Percentiles rank a stretch among this genome's conserved stretches.
phyloP scores from a whole-genome alignment of 495 filamentous ascomycete species.

The Clohesyomyces aquaticus region DNA sequence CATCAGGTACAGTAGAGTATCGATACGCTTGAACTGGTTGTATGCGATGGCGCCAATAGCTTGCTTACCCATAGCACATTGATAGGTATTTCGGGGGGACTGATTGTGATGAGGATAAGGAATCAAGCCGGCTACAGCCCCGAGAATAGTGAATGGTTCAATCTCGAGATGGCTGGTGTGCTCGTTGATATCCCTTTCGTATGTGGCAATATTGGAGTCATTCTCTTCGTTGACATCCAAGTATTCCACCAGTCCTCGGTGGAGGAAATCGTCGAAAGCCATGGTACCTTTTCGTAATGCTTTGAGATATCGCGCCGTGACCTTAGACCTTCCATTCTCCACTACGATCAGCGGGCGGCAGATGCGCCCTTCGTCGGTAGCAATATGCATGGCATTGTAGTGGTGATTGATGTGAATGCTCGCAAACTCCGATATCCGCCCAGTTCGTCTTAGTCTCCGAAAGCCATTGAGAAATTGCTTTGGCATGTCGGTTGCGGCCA shows the following conservation, averaged over 20 bases:
- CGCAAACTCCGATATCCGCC: constrained; percentile 89
- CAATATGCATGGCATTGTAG: constrained; percentile 88
- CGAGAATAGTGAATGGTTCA: constrained; percentile 95
- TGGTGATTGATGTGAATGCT: constrained; percentile 95
- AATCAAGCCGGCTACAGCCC: constrained; percentile 95
- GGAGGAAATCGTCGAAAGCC: constrained; percentile 91
- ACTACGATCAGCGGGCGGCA: constrained; percentile 95
- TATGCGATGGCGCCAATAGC: constrained; percentile 96
- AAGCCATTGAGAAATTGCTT: constrained; percentile 83
- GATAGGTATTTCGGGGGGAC: constrained; percentile 97
- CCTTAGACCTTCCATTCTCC: constrained; percentile 77
- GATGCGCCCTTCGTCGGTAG: constrained; percentile 94
- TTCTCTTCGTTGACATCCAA: constrained; percentile 99
- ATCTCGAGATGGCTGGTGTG: constrained; percentile 94
- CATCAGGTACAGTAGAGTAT: constrained; percentile 92
- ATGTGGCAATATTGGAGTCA: constrained; percentile 87
- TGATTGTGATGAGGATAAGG: constrained; percentile 99
- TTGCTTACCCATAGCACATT: constrained; percentile 99
- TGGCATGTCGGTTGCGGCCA: constrained; percentile 78
- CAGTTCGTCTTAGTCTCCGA: constrained; percentile 79
- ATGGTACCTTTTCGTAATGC: constrained; percentile 77
- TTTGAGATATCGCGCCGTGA: constrained; percentile 74
- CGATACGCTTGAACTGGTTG: constrained; percentile 94
- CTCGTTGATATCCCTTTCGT: constrained; percentile 77
- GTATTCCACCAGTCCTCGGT: constrained; percentile 88